Evolutionary conservation across 441 rosid species (phyloP).

Genomic region (Hura crepitans): DNA sequence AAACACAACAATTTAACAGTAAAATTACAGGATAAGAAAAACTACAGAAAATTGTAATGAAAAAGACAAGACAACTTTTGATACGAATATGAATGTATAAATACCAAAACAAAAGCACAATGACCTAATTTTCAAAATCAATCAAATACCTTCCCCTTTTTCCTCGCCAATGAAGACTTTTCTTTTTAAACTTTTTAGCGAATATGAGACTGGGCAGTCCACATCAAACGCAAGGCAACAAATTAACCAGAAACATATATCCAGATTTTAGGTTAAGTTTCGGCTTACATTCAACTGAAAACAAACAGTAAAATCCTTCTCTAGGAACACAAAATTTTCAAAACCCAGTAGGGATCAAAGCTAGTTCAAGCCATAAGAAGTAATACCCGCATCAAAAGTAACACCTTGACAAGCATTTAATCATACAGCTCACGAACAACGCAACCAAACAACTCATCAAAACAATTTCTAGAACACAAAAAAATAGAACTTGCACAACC

Average conservation of each 20-base stretch:
- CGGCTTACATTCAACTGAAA: slow-evolving; percentile 13
- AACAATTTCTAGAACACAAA: background rate
- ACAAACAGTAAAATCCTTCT: background rate
- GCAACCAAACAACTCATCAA: slow-evolving; percentile 5
- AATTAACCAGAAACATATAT: background rate
- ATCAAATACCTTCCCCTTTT: background rate
- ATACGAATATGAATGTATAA: background rate
- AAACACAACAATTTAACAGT: background rate
- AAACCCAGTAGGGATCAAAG: slow-evolving; percentile 13
- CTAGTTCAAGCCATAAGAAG: slow-evolving; percentile 16
- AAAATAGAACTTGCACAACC: background rate
- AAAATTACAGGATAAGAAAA: background rate
- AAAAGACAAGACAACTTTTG: background rate
- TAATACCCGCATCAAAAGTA: slow-evolving; percentile 8
- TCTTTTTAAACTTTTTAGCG: background rate
- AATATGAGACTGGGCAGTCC: background rate
- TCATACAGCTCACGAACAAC: slow-evolving; percentile 17
- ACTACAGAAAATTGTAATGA: background rate
- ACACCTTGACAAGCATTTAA: slow-evolving; percentile 12
- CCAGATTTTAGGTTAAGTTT: slow-evolving; percentile 4
- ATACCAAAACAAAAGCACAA: background rate
- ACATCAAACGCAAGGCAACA: background rate
- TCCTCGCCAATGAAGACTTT: background rate
- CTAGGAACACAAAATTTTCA: background rate
- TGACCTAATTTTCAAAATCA: background rate